Base-by-base conservation (phyloP, 192 early-diverging fungal genomes). In the Oehlia diaphana region DNA sequence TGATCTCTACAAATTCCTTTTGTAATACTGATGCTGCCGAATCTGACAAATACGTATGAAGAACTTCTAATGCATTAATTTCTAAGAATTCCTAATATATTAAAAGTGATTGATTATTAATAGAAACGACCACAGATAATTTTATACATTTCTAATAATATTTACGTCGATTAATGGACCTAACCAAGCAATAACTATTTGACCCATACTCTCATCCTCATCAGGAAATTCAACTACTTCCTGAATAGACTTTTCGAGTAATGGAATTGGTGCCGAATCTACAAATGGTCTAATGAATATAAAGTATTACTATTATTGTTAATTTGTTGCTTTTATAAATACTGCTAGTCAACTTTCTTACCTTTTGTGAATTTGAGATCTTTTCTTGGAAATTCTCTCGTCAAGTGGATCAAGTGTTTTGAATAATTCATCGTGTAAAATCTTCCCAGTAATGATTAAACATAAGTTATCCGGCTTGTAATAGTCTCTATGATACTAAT, bases 391-490 rank as follows among this genome's bases (percentile, higher is more conserved):
- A 21, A 91, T 91, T 14, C 81, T 85, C 14, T 85, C 84, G 68
- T 91, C 90, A 47, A 89, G 77, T 33, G 87, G 85, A 5, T 68
- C 86, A 35, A 91, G 82, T 10, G 82, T 82, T 12, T 79, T 76
- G 47, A 91, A 50, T 8, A 91, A 76, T 39, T 85, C 80, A 31
- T 66, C 37, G 58, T 88, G 81, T 23, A 81, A 81, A 5, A 91
- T 68, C 13, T 86, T 84, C 39, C 90, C 90, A 19, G 87, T 90
- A 49, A 91, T 81, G 35, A 91, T 85, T 28, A 91, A 75, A 65
- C 90, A 91, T 33, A 91, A 82, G 58, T 89, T 91, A 73, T 91
- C 90, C 19, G 90, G 87, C 68, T 87, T 88, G 70, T 91, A 91
- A 84, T 89, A 91, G 13, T 85, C 84, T 53, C 81, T 72, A 69